Percentiles rank a stretch among this genome's conserved stretches.
Conservation (phyloP, 441 rosid species). For the Eruca vesicaria region DNA sequence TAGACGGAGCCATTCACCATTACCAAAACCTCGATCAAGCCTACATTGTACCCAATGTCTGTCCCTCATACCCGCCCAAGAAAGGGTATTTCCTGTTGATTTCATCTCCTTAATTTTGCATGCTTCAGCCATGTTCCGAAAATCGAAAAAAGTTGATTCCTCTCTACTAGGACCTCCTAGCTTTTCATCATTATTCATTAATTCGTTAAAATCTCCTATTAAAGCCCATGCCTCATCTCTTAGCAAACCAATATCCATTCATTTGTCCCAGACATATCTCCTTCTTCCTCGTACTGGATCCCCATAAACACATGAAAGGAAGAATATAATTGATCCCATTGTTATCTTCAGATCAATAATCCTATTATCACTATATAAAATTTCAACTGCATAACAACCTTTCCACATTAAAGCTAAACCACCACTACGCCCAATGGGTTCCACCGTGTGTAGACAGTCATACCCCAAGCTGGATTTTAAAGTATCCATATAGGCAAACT, state of each 20-base stretch:
- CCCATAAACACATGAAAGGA: not conserved
- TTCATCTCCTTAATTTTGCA: not conserved
- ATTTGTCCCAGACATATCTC: not conserved
- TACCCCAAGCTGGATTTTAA: not conserved
- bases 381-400: not conserved
- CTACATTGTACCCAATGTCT: not conserved
- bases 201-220: not conserved
- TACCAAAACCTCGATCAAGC: not conserved
- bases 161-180: not conserved
- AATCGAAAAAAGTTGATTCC: not conserved
- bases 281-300: not conserved
- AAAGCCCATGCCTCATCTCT: not conserved
- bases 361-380: not conserved
- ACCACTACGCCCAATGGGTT: not conserved
- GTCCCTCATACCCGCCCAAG: not conserved
- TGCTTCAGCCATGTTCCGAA: not conserved
- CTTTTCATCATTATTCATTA: not conserved
- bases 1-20: not conserved
- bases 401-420: not conserved
- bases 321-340: not conserved
- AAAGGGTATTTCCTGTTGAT: not conserved
- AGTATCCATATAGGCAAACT: not conserved
- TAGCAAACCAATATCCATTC: not conserved
- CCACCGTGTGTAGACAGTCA: not conserved
- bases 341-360: not conserved